phyloP scores from a whole-genome alignment of 73 alveolate species.

The Paramecium sonneborni region DNA sequence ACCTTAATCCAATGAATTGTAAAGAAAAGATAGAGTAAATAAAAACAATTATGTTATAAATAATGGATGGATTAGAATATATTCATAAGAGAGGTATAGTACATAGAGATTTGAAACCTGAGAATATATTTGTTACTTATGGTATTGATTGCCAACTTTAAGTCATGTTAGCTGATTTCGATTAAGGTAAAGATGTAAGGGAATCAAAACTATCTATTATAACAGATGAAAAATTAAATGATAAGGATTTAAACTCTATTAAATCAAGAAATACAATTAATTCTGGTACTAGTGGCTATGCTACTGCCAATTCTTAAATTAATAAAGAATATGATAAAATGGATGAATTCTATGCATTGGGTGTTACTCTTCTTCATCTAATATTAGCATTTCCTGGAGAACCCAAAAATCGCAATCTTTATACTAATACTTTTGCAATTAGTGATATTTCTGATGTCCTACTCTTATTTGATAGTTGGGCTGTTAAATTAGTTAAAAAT shows the following conservation, averaged over 20 bases:
- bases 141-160: background rate
- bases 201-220: conserved; percentile 46
- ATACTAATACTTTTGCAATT: conserved; percentile 38
- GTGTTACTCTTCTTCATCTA: background rate
- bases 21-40: conserved; percentile 30
- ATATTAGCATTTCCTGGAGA: conserved; percentile 54
- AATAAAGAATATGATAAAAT: conserved; percentile 31
- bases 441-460: conserved; percentile 18
- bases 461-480: conserved; percentile 46
- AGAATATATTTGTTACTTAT: background rate
- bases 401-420: conserved; percentile 39
- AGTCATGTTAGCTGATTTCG: conserved; percentile 39
- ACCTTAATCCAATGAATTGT: background rate
- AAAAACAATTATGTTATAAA: conserved; percentile 18
- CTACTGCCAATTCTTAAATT: conserved; percentile 23
- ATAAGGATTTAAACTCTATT: background rate
- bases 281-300: conserved; percentile 37
- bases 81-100: conserved; percentile 43
- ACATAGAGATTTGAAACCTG: conserved; percentile 53
- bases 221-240: conserved; percentile 34
- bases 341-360: conserved; percentile 53
- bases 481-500: conserved; percentile 29
- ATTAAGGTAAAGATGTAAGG: conserved; percentile 53
- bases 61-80: conserved; percentile 49
- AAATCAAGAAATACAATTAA: conserved; percentile 44